Base-by-base conservation (phyloP, 2,329 filamentous ascomycete genomes). In the Berkeleyomyces basicola region DNA sequence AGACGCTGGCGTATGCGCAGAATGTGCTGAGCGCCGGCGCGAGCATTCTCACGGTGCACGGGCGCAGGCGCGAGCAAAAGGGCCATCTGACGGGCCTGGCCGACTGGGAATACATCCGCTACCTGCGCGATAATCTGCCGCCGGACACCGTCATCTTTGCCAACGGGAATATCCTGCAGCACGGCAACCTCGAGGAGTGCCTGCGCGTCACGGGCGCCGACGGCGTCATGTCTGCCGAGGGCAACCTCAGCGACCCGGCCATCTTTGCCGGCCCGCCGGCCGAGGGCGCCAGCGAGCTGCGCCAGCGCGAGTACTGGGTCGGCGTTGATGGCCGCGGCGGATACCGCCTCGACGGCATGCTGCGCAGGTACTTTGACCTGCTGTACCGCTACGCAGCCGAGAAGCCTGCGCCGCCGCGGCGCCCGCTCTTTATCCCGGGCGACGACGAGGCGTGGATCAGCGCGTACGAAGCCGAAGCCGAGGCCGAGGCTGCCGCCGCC, bases 181-280 rank as follows among this genome's bases (percentile, higher is more conserved):
- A 86, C 64, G 84, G 78, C 0, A 92, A 99, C 71, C 77, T 99
- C 9, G 81, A 86, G 59, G 76, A 76, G 23, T 97, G 92, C 70
- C 75, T 99, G 23, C 81, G 84, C 59, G 88, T 79, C 3, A 99
- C 93, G 0, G 90, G 91, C 0, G 92, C 86, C 1, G 93, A 99
- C 72, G 93, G 82, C 16, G 83, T 99, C 60, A 97, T 99, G 93
- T 92, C 87, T 67, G 93, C 93, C 4, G 93, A 99, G 74, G 93
- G 90, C 0, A 96, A 96, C 70, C 79, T 99, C 0, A 92, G 90
- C 70, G 90, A 99, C 70, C 93, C 93, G 0, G 84, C 83, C 1
- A 86, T 99, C 51, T 99, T 99, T 70, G 58, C 58, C 31, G 61
- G 58, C 5, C 33, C 44, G 16, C 64, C 64, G 5, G 37, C 49